Conservation (phyloP, 208 protist species). For the Leptomonas seymouri region DNA sequence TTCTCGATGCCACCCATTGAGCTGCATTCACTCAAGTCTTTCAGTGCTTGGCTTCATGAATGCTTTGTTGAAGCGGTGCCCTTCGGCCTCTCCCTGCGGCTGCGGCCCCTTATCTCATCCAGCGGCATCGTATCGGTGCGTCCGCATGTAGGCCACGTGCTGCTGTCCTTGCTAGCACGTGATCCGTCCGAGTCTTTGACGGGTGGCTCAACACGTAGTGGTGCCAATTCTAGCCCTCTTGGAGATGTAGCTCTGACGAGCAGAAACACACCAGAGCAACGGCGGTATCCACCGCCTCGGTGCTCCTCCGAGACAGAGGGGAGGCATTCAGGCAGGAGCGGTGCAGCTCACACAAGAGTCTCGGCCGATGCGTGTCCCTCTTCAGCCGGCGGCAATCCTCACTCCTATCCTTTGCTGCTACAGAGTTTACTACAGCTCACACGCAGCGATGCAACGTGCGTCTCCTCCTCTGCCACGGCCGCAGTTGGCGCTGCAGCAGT, state of each 20-base stretch:
- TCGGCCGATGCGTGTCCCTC: not conserved
- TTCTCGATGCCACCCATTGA: conserved; percentile 13
- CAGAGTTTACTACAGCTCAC: conserved; percentile 17
- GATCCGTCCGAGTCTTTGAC: not conserved
- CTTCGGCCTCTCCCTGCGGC: conserved; percentile 23
- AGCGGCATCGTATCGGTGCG: conserved; percentile 12
- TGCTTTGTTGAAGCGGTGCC: conserved; percentile 10
- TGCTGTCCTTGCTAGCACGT: conserved; percentile 4
- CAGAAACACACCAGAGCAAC: no score
- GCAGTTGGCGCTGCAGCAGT: not conserved
- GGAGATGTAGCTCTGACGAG: no score
- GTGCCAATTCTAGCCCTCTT: not conserved
- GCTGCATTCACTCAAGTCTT: conserved; percentile 11
- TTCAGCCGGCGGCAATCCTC: not conserved
- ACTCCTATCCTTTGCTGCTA: conserved; percentile 10
- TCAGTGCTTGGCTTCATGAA: conserved; percentile 25
- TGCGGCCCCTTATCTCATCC: conserved; percentile 9
- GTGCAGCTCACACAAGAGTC: no score
- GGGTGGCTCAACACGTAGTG: not conserved
- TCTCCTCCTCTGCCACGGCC: not conserved
- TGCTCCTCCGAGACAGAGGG: no score
- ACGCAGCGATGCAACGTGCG: not conserved
- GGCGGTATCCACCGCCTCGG: no score
- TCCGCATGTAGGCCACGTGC: conserved; percentile 21
- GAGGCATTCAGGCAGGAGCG: no score